Base-by-base conservation (phyloP, 176 grass and related monocot species). In the Pontederia crassipes region DNA sequence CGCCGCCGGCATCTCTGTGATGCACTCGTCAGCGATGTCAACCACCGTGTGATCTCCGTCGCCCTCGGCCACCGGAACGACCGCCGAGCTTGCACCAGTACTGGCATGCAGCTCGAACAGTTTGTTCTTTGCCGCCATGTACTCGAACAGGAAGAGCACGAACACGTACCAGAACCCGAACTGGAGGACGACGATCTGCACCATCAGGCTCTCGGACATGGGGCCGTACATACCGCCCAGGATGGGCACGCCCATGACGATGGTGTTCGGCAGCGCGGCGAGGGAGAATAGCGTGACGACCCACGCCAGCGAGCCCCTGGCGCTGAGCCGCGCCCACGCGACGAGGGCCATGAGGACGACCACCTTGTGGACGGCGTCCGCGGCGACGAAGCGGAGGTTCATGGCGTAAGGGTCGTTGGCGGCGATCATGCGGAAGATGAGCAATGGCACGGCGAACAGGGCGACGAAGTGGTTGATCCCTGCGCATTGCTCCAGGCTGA, bases 401-500 rank as follows among this genome's bases (percentile, higher is more conserved):
- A 95, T 95, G 62, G 17, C 9, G 70, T 86, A 95, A 1, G 85
- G 79, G 70, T 89, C 20, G 76, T 89, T 95, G 63, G 79, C 74
- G 62, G 89, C 59, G 12, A 95, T 71, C 79, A 95, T 78, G 48
- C 72, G 72, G 76, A 95, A 95, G 79, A 89, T 83, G 49, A 95
- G 73, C 4, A 89, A 70, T 0, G 89, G 82, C 16, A 80, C 57
- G 47, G 85, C 82, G 59, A 88, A 85, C 16, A 95, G 52, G 8
- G 89, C 85, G 9, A 89, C 82, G 66, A 86, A 95, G 83, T 89
- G 89, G 73, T 95, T 95, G 76, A 95, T 80, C 10, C 89, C 85
- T 0, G 72, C 75, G 57, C 89, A 95, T 59, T 89, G 82, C 46
- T 89, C 85, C 40, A 56, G 59, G 14, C 81, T 80, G 75, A 95